A percentile compares a stretch with the other conserved stretches of the same genome.
phyloP scores from a whole-genome alignment of 192 early-diverging fungal genomes.

The Backusella morwellensis region DNA sequence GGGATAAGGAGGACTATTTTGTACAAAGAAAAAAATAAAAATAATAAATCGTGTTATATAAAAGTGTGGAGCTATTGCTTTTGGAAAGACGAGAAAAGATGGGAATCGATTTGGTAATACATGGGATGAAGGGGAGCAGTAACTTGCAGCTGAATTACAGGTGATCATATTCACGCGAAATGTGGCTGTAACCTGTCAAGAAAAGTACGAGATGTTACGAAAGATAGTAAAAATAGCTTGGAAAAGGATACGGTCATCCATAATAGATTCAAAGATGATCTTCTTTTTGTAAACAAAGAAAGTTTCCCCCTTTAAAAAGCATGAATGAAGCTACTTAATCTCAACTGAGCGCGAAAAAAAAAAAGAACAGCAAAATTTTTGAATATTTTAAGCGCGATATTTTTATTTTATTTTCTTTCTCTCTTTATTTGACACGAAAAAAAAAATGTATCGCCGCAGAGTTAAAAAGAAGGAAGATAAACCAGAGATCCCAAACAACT shows the following conservation, averaged over 20 bases:
- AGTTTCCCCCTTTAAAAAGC: background rate
- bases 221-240: too few relatives aligned
- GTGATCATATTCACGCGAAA: too few relatives aligned
- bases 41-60: background rate
- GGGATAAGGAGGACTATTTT: background rate
- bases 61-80: background rate
- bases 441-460: slow-evolving; percentile 13
- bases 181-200: too few relatives aligned
- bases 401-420: background rate
- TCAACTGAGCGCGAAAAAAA: background rate
- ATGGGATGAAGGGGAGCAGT: too few relatives aligned
- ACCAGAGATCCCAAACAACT: background rate
- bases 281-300: too few relatives aligned
- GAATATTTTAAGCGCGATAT: background rate
- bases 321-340: background rate
- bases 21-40: background rate
- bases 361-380: background rate
- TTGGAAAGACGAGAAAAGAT: too few relatives aligned
- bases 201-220: too few relatives aligned
- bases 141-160: too few relatives aligned
- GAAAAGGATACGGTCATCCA: too few relatives aligned
- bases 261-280: too few relatives aligned
- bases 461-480: background rate
- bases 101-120: too few relatives aligned
- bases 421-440: background rate